phyloP scores from a whole-genome alignment of 2,329 filamentous ascomycete species.

The Aschersonia sp. region DNA sequence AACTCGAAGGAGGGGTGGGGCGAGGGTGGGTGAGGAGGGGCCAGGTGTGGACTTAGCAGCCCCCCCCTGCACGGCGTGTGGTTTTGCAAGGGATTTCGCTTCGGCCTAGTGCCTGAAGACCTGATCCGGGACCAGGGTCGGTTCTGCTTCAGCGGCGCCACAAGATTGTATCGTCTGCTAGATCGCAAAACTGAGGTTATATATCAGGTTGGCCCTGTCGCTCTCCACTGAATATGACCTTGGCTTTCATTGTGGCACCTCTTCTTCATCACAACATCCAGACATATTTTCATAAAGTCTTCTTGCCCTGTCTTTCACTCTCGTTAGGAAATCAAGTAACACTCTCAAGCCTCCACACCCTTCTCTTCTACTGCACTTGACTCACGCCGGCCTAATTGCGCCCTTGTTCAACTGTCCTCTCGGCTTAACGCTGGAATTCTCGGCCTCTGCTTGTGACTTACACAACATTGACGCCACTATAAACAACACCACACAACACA shows the following conservation, averaged over 20 bases:
- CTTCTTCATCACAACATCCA: neutral
- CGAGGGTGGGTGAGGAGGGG: neutral
- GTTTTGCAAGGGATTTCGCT: neutral
- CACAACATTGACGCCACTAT: neutral
- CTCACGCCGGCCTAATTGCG: too few relatives aligned
- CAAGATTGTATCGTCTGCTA: neutral
- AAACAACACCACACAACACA: constrained; percentile 1
- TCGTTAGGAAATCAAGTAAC: neutral
- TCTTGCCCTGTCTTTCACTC: neutral
- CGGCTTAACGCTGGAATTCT: neutral
- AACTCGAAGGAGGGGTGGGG: neutral
- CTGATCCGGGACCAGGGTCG: neutral
- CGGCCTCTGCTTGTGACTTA: too few relatives aligned
- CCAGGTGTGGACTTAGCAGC: neutral
- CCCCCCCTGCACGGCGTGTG: neutral
- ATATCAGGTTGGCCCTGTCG: constrained; percentile 4
- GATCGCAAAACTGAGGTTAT: constrained; percentile 1
- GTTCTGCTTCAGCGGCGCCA: neutral
- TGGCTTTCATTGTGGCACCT: neutral
- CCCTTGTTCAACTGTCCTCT: neutral
- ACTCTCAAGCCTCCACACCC: neutral
- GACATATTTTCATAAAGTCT: neutral
- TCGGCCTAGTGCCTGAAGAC: neutral
- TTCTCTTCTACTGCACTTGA: neutral
- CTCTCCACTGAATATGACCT: neutral